Percentiles rank a stretch among this genome's conserved stretches.
Evolutionary conservation across 305 asterid species (phyloP).

Genomic region (Fraxinus velutina): DNA sequence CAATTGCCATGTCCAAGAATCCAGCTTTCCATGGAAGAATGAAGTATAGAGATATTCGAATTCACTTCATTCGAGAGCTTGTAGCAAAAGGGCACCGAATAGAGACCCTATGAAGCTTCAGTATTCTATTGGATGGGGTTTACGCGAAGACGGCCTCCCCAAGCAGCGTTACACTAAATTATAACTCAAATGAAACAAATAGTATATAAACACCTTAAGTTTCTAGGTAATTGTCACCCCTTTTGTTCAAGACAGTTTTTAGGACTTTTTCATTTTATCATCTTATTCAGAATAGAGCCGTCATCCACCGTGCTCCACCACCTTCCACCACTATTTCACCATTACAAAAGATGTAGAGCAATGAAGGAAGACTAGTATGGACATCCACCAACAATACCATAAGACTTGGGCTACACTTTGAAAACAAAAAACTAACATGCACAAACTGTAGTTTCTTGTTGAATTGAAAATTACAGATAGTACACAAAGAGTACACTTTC

Average conservation of each 20-base stretch:
- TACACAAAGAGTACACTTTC: conserved; percentile 23
- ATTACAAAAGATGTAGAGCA: not conserved
- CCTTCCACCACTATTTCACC: not conserved
- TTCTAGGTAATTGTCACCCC: not conserved
- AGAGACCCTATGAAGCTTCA: not conserved
- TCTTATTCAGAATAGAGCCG: not conserved
- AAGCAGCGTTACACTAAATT: not conserved
- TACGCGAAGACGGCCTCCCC: not conserved
- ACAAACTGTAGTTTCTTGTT: not conserved
- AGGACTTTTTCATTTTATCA: too few relatives aligned
- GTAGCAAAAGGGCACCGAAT: not conserved
- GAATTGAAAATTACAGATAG: not conserved
- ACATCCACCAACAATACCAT: not conserved
- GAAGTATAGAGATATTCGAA: too few relatives aligned
- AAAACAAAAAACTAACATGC: not conserved
- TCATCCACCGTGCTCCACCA: not conserved
- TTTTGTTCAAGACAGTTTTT: not conserved
- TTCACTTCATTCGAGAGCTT: too few relatives aligned
- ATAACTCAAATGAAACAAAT: not conserved
- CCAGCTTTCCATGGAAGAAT: too few relatives aligned
- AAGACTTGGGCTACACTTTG: not conserved
- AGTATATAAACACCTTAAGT: not conserved
- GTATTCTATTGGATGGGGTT: not conserved
- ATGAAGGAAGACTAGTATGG: not conserved
- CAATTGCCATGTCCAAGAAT: too few relatives aligned